Conservation (phyloP, 2,329 filamentous ascomycete species). For the Botrytis byssoidea region DNA sequence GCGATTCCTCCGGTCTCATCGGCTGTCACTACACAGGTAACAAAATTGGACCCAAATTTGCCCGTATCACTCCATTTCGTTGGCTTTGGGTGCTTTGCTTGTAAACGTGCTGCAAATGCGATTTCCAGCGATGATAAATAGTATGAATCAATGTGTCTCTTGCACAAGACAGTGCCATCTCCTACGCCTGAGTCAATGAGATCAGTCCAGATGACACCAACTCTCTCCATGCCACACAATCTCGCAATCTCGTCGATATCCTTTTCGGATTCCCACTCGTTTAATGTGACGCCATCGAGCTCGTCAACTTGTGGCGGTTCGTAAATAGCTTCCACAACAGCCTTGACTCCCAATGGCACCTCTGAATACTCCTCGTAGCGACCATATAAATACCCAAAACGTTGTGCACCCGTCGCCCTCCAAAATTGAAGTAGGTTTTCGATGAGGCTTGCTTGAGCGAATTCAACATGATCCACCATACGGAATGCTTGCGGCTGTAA, state of each 20-base stretch:
- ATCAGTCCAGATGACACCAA: slow-evolving; percentile 95
- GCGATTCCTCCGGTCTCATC: slow-evolving; percentile 85
- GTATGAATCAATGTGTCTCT: slow-evolving; percentile 88
- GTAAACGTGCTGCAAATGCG: slow-evolving; percentile 80
- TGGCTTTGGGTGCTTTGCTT: slow-evolving; percentile 82
- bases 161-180: slow-evolving; percentile 88
- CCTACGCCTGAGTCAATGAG: slow-evolving; percentile 76
- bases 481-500: slow-evolving; percentile 90
- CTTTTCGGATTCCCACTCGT: slow-evolving; percentile 80
- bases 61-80: slow-evolving; percentile 98
- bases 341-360: slow-evolving; percentile 91
- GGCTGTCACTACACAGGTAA: slow-evolving; percentile 93
- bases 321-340: slow-evolving; percentile 94
- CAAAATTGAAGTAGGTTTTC: slow-evolving; percentile 91
- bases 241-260: slow-evolving; percentile 78
- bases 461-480: slow-evolving; percentile 98
- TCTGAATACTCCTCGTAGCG: slow-evolving; percentile 87
- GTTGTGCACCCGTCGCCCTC: slow-evolving; percentile 79
- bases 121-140: slow-evolving; percentile 92
- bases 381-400: slow-evolving; percentile 88
- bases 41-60: slow-evolving; percentile 91
- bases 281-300: slow-evolving; percentile 80
- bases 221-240: slow-evolving; percentile 79
- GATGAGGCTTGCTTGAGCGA: slow-evolving; percentile 79
- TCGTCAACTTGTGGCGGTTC: slow-evolving; percentile 92